Evolutionary conservation across 441 rosid genomes (phyloP), one percentile per base, ranked within the genome.

Genomic region (Gossypium gossypioides): DNA sequence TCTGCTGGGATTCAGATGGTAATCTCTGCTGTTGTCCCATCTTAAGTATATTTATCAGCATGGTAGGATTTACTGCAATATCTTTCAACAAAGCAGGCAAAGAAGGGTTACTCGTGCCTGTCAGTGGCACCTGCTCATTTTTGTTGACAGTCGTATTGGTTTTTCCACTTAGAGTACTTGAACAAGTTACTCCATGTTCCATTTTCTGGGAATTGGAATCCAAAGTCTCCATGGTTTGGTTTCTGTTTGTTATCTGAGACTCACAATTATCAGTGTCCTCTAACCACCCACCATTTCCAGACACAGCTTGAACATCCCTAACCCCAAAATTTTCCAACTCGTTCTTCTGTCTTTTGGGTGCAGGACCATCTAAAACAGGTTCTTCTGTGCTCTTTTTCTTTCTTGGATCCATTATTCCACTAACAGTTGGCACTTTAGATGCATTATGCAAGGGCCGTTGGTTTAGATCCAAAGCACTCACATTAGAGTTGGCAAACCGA

Each of bases 61-160:
- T 81, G 60, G 89, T 76, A 9, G 99, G 98, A 84, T 91, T 88
- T 48, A 79, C 91, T 13, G 82, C 89, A 59, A 94, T 85, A 76
- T 85, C 88, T 73, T 91, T 86, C 81, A 88, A 76, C 21, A 91
- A 71, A 60, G 85, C 82, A 68, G 91, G 88, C 40, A 88, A 71
- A 0, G 89, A 83, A 52, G 81, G 56, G 12, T 81, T 63, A 76
- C 74, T 74, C 32, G 79, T 68, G 66, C 78, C 77, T 62, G 79
- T 40, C 68, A 72, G 68, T 22, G 84, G 78, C 25, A 72, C 52
- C 13, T 74, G 82, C 37, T 80, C 90, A 76, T 70, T 81, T 77
- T 78, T 79, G 65, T 80, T 27, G 75, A 76, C 75, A 68, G 50
- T 70, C 72, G 56, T 70, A 72, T 75, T 81, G 34, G 85, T 34